Evolutionary conservation across 208 protist genomes (phyloP).

Genomic region (Novymonas esmeraldas): DNA sequence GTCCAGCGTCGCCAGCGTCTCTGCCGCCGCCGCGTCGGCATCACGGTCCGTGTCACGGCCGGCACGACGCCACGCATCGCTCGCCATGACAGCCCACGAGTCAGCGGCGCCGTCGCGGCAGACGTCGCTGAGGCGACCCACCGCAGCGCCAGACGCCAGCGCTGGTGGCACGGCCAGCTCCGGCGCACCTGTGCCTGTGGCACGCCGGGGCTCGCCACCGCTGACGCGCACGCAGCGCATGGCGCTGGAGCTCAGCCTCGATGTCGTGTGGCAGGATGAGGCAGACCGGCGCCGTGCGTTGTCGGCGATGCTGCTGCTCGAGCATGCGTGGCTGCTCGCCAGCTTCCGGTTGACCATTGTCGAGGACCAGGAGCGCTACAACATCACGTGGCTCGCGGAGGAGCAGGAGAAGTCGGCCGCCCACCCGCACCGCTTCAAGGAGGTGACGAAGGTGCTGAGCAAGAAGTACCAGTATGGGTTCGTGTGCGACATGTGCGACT

Average conservation of each 20-base stretch:
- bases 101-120: background rate
- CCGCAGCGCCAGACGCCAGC: too few species aligned
- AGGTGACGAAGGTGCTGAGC: constrained; percentile 40
- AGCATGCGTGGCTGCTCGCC: constrained; percentile 66
- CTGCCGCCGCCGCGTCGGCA: background rate
- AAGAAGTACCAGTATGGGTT: constrained; percentile 81
- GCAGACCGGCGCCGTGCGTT: constrained; percentile 29
- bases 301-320: constrained; percentile 40
- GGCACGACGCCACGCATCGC: background rate
- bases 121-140: background rate
- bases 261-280: constrained; percentile 44
- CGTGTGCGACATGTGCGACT: constrained; percentile 86
- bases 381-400: constrained; percentile 77
- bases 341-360: constrained; percentile 58
- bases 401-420: constrained; percentile 77
- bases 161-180: background rate
- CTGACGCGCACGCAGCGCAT: constrained; percentile 14
- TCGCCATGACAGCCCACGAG: background rate
- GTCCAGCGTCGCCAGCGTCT: background rate
- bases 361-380: constrained; percentile 77
- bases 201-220: background rate
- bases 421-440: constrained; percentile 81
- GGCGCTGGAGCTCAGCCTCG: constrained; percentile 23
- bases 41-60: background rate
- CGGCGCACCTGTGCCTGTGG: background rate